Percentiles rank a stretch among this genome's conserved stretches.
Conservation (phyloP, 345 rosid genomes). For the Aegle marmelos region DNA sequence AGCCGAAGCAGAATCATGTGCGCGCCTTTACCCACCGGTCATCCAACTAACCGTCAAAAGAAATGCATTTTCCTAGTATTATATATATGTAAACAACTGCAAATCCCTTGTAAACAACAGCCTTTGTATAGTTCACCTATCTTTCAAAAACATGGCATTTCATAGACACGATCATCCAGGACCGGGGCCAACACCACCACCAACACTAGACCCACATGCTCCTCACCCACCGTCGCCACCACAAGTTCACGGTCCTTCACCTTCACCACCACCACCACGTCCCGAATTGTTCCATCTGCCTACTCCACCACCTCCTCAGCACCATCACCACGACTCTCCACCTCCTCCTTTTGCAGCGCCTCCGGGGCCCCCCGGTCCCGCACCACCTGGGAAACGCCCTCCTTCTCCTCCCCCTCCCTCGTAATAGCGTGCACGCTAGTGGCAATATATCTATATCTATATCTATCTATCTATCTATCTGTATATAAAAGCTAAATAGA, state of each 20-base stretch:
- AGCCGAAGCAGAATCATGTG: no score
- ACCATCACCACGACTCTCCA: neutral
- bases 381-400: conserved; percentile 15
- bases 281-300: conserved; percentile 5
- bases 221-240: conserved; percentile 18
- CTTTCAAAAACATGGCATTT: conserved; percentile 7
- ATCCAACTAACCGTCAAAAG: no score
- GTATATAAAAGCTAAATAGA: no score
- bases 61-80: no score
- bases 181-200: neutral
- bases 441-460: no score
- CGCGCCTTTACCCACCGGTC: no score
- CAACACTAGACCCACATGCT: neutral
- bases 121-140: neutral
- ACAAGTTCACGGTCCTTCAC: conserved; percentile 3
- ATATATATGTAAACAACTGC: neutral
- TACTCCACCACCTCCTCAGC: conserved; percentile 10
- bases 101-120: neutral
- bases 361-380: conserved; percentile 15
- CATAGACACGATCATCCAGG: conserved; percentile 8
- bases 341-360: conserved; percentile 18
- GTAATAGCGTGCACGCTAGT: neutral
- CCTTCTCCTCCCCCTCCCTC: conserved; percentile 19
- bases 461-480: no score
- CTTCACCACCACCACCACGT: conserved; percentile 11